These are phyloP conservation scores for Plasmodium sp. DNA, from an alignment of 169 alveolate genomes.

Conservation along the genomic window DNA sequence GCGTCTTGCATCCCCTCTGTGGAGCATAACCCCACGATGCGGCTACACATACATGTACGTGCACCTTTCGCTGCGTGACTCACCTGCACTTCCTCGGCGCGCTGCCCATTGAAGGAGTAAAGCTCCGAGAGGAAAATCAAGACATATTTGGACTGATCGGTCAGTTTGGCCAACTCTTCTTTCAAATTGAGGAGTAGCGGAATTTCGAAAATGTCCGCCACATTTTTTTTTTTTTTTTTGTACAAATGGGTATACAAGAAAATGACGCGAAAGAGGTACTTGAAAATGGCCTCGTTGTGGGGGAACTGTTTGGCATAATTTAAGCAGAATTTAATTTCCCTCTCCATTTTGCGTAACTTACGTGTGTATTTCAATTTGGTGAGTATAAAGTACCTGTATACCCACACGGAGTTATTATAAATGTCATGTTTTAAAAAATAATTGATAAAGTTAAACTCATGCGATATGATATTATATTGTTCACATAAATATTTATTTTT, in stretches of 20 bases:
- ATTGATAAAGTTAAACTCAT: slow-evolving; percentile 42
- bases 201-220: slow-evolving; percentile 31
- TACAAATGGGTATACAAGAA: slow-evolving; percentile 23
- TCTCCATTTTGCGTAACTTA: slow-evolving; percentile 1
- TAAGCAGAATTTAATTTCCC: slow-evolving; percentile 55
- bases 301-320: slow-evolving; percentile 44
- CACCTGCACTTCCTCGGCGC: slow-evolving; percentile 12
- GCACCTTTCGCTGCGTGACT: not conserved
- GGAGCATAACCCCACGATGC: not conserved
- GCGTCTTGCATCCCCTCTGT: not conserved
- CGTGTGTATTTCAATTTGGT: slow-evolving; percentile 39
- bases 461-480: slow-evolving; percentile 32
- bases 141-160: slow-evolving; percentile 35
- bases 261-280: slow-evolving; percentile 37
- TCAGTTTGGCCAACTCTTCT: slow-evolving; percentile 3
- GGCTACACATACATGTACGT: not conserved
- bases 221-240: not conserved
- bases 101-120: slow-evolving; percentile 26
- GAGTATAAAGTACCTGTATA: slow-evolving; percentile 59
- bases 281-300: slow-evolving; percentile 62
- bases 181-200: slow-evolving; percentile 26
- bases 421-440: slow-evolving; percentile 65
- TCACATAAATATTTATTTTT: slow-evolving; percentile 32
- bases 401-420: slow-evolving; percentile 73
- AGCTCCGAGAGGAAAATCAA: slow-evolving; percentile 46